Evolutionary conservation across 2,329 filamentous ascomycete genomes (phyloP), one percentile per base, ranked within the genome.

Genomic region (Penicillium glabrum): DNA sequence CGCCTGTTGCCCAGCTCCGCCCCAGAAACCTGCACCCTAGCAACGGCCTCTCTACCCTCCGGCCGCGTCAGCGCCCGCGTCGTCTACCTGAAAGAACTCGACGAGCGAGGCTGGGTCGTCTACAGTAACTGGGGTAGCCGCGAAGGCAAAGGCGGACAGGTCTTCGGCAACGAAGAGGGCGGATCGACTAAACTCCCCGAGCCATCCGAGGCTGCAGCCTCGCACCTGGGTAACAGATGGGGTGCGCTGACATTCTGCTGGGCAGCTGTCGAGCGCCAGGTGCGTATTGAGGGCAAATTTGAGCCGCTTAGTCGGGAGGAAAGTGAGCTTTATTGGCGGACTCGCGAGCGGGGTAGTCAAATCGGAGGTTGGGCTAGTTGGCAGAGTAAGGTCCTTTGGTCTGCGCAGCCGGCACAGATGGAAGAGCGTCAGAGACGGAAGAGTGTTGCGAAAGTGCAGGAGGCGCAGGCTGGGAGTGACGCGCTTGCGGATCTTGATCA

Each of bases 61-160:
- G 95, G 95, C 59, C 87, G 89, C 46, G 89, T 98, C 21, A 91
- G 87, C 46, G 88, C 90, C 3, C 90, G 95, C 57, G 83, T 91
- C 65, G 91, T 99, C 37, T 99, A 98, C 77, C 83, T 99, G 64
- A 99, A 99, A 77, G 95, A 98, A 80, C 86, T 98, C 24, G 93
- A 98, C 74, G 75, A 80, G 53, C 67, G 75, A 5, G 92, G 93
- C 16, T 99, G 96, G 76, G 91, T 98, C 44, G 82, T 99, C 48
- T 99, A 98, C 81, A 89, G 86, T 69, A 99, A 99, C 75, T 93
- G 93, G 79, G 92, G 86, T 58, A 90, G 86, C 57, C 77, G 83
- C 27, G 86, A 87, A 59, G 75, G 75, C 2, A 78, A 78, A 55
- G 75, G 75, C 16, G 68, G 66, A 31, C 74, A 78, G 54, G 72